Base-by-base conservation (phyloP, 768 basidiomycete genomes). In the Sistotremastrum niveocremeum region DNA sequence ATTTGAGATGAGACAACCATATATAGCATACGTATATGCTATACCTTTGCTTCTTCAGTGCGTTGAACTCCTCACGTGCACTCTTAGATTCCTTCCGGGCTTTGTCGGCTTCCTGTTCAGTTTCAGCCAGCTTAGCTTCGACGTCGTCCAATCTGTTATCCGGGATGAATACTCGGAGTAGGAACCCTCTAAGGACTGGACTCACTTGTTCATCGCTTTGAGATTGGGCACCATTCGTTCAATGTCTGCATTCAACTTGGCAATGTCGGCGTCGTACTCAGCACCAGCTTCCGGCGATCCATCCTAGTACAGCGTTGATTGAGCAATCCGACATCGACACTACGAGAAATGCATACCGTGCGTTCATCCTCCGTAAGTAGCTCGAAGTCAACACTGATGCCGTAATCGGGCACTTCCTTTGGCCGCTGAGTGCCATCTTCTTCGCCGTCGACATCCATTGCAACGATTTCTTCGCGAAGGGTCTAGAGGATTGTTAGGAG, bases 201-300 rank as follows among this genome's bases (percentile, higher is more conserved):
- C 79, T 12, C 48, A 84, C 83, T 82, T 70, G 52, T 97, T 91
- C 52, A 93, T 84, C 0, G 94, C 94, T 61, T 98, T 98, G 76
- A 97, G 71, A 59, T 98, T 99, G 7, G 94, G 93, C 1, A 89
- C 86, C 81, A 98, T 87, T 43, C 77, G 74, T 54, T 93, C 89
- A 44, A 97, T 91, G 52, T 97, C 93, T 7, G 69, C 63, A 44
- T 68, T 76, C 30, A 90, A 64, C 55, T 81, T 84, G 6, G 70
- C 55, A 37, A 95, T 78, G 33, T 74, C 69, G 32, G 78, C 71
- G 48, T 94, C 89, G 31, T 90, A 71, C 50, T 83, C 76, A 11
- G 78, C 72, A n/a, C 79, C 68, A 6, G 71, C 69, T 33, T 81
- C 81, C 1, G 72, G 64, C 6, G 79, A 69, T 30, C 77, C 77